Evolutionary conservation across 1,284 basidiomycete genomes (phyloP), one percentile per base, ranked within the genome.

Genomic region (Phellopilus nigrolimitatus): DNA sequence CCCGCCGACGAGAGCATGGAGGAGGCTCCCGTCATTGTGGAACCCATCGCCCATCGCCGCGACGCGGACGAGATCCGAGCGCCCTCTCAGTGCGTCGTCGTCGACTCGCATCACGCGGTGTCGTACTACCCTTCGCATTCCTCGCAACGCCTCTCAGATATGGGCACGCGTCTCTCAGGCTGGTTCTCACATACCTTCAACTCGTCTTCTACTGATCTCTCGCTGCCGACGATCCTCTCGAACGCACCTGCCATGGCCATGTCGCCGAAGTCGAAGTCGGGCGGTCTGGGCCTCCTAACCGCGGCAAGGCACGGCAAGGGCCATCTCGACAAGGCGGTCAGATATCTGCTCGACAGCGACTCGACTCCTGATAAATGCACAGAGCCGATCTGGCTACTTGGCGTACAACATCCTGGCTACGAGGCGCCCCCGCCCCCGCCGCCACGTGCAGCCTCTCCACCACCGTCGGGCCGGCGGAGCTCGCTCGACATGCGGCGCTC

Each of bases 301-400:
- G 83, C 79, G 0, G 84, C 84, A 1, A 81, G 81, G 59, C 80
- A 85, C 62, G 81, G 85, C 45, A 85, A 82, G 59, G 83, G 82
- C 22, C 83, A 85, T 54, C 67, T 88, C 49, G 84, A 86, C 71
- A 87, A 84, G 65, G 86, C 84, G 2, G 80, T 92, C 71, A 76
- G 91, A 22, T 89, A 91, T 67, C 70, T 95, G 5, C 74, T 92
- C 54, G 91, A 95, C 68, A 82, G 79, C 58, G 91, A 95, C 66
- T 78, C 85, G 10, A 80, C 76, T 3, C 89, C 89, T 1, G 91
- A 94, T 67, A 84, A 79, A 59, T 91, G 81, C 51, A 63, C 76
- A 0, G 88, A 92, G 24, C 78, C 84, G 0, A 93, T 94, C 38
- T 93, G 89, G 89, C 68, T 94, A 5, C 74, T 94, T 40, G 91